A percentile compares a stretch with the other conserved stretches of the same genome.
Evolutionary conservation across 192 early-diverging fungal species (phyloP).

Genomic region (Spizellomyces punctatus): DNA sequence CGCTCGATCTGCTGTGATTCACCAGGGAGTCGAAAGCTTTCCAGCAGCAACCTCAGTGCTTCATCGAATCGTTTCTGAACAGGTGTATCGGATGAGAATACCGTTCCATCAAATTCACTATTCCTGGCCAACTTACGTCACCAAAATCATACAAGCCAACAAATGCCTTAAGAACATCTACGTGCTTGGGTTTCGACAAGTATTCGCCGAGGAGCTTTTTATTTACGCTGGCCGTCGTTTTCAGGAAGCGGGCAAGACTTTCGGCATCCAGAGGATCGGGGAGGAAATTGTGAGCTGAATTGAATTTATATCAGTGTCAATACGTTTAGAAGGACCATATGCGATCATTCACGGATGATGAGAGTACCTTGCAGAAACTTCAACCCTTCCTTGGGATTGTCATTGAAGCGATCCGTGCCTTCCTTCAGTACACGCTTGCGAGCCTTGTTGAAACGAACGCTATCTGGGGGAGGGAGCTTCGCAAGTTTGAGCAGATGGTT

Average conservation of each 20-base stretch:
- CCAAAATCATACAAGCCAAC: conserved; percentile 86
- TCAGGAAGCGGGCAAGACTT: conserved; percentile 76
- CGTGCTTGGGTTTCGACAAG: conserved; percentile 80
- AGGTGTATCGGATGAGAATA: conserved; percentile 8
- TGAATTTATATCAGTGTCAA: neutral
- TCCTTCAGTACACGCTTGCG: conserved; percentile 80
- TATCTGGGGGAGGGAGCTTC: conserved; percentile 18
- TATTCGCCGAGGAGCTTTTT: conserved; percentile 89
- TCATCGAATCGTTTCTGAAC: conserved; percentile 89
- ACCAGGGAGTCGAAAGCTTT: conserved; percentile 93
- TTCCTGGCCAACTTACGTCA: conserved; percentile 54
- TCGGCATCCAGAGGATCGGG: conserved; percentile 51
- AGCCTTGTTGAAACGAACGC: conserved; percentile 52
- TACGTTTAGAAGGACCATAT: neutral
- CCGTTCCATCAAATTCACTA: neutral
- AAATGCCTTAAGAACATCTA: conserved; percentile 83
- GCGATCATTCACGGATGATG: neutral
- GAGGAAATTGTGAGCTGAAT: conserved; percentile 48
- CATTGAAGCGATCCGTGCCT: conserved; percentile 83
- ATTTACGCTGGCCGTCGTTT: conserved; percentile 79
- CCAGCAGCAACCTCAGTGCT: conserved; percentile 87
- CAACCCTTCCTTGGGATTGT: conserved; percentile 84
- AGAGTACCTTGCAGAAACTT: conserved; percentile 69
- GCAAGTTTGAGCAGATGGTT: neutral
- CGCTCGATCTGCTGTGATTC: conserved; percentile 98